These are phyloP conservation scores for Pulveroboletus frians DNA, from an alignment of 768 basidiomycete species.

Conservation along the genomic window DNA sequence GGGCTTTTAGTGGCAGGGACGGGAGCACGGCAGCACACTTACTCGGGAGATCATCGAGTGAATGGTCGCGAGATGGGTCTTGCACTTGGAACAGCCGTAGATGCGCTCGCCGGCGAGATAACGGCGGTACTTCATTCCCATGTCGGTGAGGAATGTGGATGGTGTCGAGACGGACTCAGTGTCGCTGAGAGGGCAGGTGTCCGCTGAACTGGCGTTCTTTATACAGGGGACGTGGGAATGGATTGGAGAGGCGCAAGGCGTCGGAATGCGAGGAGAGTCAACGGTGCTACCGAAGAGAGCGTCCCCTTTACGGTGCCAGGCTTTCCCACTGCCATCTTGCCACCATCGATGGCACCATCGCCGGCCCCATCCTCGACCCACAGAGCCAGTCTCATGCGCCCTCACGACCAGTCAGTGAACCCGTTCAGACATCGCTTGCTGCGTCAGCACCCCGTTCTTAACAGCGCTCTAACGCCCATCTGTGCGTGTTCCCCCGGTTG, in stretches of 20 bases:
- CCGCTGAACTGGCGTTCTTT: slow-evolving; percentile 16
- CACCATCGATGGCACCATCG: slow-evolving; percentile 4
- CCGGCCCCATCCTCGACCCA: neutral
- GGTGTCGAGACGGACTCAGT: neutral
- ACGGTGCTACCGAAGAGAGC: slow-evolving; percentile 4
- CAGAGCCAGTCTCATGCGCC: neutral
- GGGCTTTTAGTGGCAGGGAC: slow-evolving; percentile 12
- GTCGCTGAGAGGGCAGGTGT: slow-evolving; percentile 1
- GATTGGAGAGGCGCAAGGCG: slow-evolving; percentile 5
- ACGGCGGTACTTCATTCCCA: slow-evolving; percentile 88
- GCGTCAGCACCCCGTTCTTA: neutral
- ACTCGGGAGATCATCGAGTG: slow-evolving; percentile 90
- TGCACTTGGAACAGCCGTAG: slow-evolving; percentile 83
- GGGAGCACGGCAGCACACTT: slow-evolving; percentile 24
- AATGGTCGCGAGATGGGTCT: slow-evolving; percentile 86
- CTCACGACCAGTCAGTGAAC: too few species aligned
- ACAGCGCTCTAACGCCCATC: slow-evolving; percentile 29
- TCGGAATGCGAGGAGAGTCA: slow-evolving; percentile 4
- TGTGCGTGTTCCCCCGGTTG: neutral
- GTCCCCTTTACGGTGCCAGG: slow-evolving; percentile 21
- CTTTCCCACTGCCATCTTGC: slow-evolving; percentile 24
- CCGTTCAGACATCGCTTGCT: neutral
- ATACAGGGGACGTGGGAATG: slow-evolving; percentile 30
- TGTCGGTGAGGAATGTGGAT: slow-evolving; percentile 28
- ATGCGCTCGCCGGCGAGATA: slow-evolving; percentile 83